These are phyloP conservation scores for Apiotrichum laibachii DNA, from an alignment of 1,284 basidiomycete species.

Conservation along the genomic window DNA sequence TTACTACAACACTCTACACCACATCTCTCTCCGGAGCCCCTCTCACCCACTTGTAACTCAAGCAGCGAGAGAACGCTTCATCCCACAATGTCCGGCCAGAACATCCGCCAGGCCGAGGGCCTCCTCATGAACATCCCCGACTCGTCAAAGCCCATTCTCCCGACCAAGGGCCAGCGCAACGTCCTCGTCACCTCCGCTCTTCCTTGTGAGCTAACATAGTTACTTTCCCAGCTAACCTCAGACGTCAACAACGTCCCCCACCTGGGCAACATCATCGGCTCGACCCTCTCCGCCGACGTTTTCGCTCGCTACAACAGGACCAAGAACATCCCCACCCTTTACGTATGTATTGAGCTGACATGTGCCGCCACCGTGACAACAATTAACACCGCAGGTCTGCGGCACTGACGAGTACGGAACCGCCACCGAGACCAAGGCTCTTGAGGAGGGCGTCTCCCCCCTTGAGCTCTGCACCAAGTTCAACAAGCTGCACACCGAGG, in stretches of 20 bases:
- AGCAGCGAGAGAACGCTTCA: background rate
- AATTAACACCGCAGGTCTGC: conserved; percentile 67
- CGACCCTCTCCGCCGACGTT: conserved; percentile 83
- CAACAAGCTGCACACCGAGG: conserved; percentile 80
- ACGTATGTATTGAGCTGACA: conserved; percentile 31
- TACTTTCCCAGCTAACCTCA: conserved; percentile 18
- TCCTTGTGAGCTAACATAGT: conserved; percentile 59
- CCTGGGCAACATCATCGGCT: conserved; percentile 97
- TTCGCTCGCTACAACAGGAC: conserved; percentile 76
- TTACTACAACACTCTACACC: background rate
- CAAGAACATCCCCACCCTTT: conserved; percentile 54
- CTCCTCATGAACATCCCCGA: conserved; percentile 55
- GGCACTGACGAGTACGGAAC: conserved; percentile 99
- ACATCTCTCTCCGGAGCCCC: background rate
- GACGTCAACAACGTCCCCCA: conserved; percentile 99
- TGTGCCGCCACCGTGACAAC: conserved; percentile 48
- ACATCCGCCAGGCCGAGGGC: conserved; percentile 25
- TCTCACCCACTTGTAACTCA: background rate
- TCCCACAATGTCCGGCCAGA: conserved; percentile 29
- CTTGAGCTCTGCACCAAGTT: conserved; percentile 92
- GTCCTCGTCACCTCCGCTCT: conserved; percentile 92
- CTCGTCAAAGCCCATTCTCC: conserved; percentile 55
- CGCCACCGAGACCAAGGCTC: conserved; percentile 88
- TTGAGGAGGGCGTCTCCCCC: conserved; percentile 89
- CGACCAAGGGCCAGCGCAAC: conserved; percentile 79